These are phyloP conservation scores for Acanthamoeba castellanii DNA, from an alignment of 208 protist species.

Conservation along the genomic window DNA sequence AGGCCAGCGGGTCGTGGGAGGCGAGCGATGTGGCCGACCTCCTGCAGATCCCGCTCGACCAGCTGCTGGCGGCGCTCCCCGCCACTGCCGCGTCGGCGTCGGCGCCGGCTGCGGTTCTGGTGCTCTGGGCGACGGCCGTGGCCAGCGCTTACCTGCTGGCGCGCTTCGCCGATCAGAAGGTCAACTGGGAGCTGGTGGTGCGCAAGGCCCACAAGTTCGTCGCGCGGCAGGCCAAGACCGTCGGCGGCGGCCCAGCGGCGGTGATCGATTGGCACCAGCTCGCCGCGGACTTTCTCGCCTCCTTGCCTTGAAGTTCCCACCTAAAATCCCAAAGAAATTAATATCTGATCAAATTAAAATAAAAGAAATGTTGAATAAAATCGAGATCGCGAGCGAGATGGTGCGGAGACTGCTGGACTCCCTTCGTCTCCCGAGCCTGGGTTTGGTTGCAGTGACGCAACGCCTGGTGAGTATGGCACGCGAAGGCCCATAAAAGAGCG, in stretches of 20 bases:
- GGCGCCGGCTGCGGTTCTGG: neutral
- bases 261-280: neutral
- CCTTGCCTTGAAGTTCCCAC: neutral
- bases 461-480: too few relatives aligned
- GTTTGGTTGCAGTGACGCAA: too few relatives aligned
- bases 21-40: neutral
- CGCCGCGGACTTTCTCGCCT: neutral
- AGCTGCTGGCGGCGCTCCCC: neutral
- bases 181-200: constrained; percentile 47
- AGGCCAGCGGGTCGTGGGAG: constrained; percentile 47
- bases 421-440: too few relatives aligned
- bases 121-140: constrained; percentile 23
- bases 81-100: neutral
- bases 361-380: neutral
- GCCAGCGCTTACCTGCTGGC: neutral
- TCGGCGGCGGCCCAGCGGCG: neutral
- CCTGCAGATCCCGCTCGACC: neutral
- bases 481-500: too few relatives aligned
- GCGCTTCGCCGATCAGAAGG: constrained; percentile 5
- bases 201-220: constrained; percentile 26
- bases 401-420: too few relatives aligned
- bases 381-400: too few relatives aligned
- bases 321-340: neutral
- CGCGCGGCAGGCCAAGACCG: neutral
- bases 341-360: neutral